Evolutionary conservation across 169 alveolate species (phyloP).

Genomic region (Plasmodium sp.): DNA sequence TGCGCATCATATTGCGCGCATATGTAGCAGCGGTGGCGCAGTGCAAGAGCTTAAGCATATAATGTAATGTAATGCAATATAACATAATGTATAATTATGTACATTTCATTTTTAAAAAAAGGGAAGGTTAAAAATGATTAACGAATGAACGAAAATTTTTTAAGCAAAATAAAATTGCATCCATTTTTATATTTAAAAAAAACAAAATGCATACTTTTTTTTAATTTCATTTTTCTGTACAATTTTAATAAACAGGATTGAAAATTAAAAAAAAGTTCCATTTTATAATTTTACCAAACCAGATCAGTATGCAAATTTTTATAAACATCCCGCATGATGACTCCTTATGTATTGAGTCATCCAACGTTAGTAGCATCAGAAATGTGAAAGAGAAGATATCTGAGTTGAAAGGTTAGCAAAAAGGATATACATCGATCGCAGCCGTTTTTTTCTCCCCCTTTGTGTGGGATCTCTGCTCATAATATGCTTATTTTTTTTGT

Average conservation of each 20-base stretch:
- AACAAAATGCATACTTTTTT: constrained; percentile 4
- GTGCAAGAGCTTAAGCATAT: not conserved
- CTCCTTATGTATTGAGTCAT: constrained; percentile 74
- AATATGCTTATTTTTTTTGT: not conserved
- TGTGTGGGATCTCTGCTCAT: not conserved
- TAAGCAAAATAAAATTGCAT: not conserved
- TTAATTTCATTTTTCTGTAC: constrained; percentile 4
- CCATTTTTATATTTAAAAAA: constrained; percentile 15
- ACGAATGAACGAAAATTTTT: constrained; percentile 3
- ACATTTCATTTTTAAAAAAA: not conserved
- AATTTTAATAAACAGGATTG: constrained; percentile 6
- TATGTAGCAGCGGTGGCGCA: not conserved
- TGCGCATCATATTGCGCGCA: not conserved
- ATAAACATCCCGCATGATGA: constrained; percentile 72
- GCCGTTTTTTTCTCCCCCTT: not conserved
- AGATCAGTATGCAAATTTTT: constrained; percentile 28
- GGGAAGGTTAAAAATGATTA: not conserved
- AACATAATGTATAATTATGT: too few species aligned
- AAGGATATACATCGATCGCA: not conserved
- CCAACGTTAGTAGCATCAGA: constrained; percentile 33
- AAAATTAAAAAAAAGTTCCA: constrained; percentile 1
- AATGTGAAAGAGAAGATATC: constrained; percentile 61
- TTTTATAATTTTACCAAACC: constrained; percentile 23
- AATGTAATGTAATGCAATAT: too few species aligned
- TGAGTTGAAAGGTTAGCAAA: constrained; percentile 50